Conservation (phyloP, 805 yeast genomes). For the Zygoascus bituminiphila region DNA sequence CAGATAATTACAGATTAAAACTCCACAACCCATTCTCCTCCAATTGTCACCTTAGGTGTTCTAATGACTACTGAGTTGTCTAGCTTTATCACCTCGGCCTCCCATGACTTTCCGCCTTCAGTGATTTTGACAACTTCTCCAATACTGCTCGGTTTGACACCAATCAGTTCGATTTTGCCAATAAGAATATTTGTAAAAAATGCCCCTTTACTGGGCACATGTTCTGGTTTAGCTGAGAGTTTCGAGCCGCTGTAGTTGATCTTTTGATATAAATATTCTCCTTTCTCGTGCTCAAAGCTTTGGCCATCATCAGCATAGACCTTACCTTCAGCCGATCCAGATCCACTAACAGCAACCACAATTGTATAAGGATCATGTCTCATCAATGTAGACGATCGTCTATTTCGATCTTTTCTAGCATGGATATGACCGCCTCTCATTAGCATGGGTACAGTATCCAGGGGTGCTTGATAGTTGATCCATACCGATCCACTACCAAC, state of each 20-base stretch:
- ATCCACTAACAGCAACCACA: conserved; percentile 44
- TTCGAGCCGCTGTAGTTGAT: conserved; percentile 2
- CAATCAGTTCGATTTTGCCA: conserved; percentile 14
- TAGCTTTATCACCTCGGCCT: conserved; percentile 7
- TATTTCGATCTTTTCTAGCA: conserved; percentile 58
- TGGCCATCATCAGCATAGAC: conserved; percentile 83
- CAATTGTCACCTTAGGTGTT: conserved; percentile 12
- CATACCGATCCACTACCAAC: conserved; percentile 34
- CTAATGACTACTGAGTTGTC: conserved; percentile 1
- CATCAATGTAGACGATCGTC: conserved; percentile 77
- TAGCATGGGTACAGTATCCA: conserved; percentile 61
- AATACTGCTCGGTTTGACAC: not conserved
- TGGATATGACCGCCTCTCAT: conserved; percentile 74
- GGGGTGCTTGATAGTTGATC: conserved; percentile 35
- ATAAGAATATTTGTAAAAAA: conserved; percentile 10
- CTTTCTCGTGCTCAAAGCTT: conserved; percentile 45
- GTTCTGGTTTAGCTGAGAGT: conserved; percentile 4
- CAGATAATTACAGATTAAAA: no score
- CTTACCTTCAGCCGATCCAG: conserved; percentile 44
- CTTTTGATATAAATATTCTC: conserved; percentile 33
- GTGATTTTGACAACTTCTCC: conserved; percentile 5
- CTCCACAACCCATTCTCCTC: conserved; percentile 6
- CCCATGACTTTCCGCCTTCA: conserved; percentile 8
- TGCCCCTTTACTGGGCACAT: not conserved
- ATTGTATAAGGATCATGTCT: conserved; percentile 70